Conservation (phyloP, 2,329 filamentous ascomycete genomes). For the Pseudocercospora cruenta region DNA sequence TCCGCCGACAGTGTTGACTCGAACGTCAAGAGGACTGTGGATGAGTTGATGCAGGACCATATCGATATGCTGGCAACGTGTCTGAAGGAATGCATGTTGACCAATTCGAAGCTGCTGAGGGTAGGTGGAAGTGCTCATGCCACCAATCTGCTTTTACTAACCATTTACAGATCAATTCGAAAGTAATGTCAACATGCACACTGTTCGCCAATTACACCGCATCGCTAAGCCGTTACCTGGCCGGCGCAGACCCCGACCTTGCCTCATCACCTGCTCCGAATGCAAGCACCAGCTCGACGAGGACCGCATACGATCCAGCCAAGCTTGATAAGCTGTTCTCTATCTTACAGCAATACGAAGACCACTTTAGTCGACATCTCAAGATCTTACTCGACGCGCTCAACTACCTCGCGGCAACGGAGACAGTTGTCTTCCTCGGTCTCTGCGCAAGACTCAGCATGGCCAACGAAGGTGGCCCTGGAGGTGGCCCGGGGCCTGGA, state of each 20-base stretch:
- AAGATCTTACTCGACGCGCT: constrained; percentile 92
- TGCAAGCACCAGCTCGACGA: constrained; percentile 36
- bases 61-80: constrained; percentile 98
- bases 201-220: constrained; percentile 91
- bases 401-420: constrained; percentile 96
- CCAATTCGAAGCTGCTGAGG: constrained; percentile 89
- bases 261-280: constrained; percentile 46
- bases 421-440: constrained; percentile 91
- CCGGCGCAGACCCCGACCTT: constrained; percentile 81
- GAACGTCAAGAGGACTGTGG: constrained; percentile 71
- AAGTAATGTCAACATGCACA: constrained; percentile 93
- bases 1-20: constrained; percentile 44
- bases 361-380: constrained; percentile 87
- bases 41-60: constrained; percentile 98
- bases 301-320: constrained; percentile 51
- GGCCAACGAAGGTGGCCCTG: constrained; percentile 68
- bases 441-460: constrained; percentile 81
- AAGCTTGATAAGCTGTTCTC: constrained; percentile 79
- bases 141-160: constrained; percentile 12
- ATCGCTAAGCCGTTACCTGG: constrained; percentile 81
- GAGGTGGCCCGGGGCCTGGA: constrained; percentile 29
- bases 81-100: constrained; percentile 98
- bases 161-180: constrained; percentile 80
- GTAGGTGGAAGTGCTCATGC: constrained; percentile 54
- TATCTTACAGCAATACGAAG: constrained; percentile 87